These are phyloP conservation scores for Colletotrichum sidae DNA, from an alignment of 2,329 filamentous ascomycete species.

Conservation along the genomic window DNA sequence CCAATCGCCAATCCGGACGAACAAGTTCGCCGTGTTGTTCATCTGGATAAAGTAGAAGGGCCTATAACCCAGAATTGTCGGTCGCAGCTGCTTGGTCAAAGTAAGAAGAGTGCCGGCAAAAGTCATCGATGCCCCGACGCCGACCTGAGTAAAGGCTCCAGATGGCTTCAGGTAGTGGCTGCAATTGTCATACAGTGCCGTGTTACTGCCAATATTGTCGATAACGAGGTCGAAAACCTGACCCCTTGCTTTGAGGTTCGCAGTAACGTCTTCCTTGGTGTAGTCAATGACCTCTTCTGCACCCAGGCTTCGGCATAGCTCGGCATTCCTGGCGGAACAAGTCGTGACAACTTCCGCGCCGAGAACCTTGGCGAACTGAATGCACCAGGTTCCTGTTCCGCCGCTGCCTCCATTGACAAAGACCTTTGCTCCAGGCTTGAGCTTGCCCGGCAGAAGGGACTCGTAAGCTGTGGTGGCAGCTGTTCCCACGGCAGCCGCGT, in stretches of 20 bases:
- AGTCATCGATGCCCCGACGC: slow-evolving; percentile 45
- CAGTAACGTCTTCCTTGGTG: slow-evolving; percentile 35
- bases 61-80: neutral
- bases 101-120: slow-evolving; percentile 7
- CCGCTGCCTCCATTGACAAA: slow-evolving; percentile 52
- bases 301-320: slow-evolving; percentile 49
- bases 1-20: slow-evolving; percentile 39
- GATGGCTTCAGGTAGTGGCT: slow-evolving; percentile 58
- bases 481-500: slow-evolving; percentile 41
- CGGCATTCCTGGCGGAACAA: slow-evolving; percentile 48
- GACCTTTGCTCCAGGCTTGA: slow-evolving; percentile 36
- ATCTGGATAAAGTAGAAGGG: slow-evolving; percentile 31
- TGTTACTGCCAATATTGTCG: slow-evolving; percentile 41
- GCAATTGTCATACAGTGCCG: slow-evolving; percentile 39
- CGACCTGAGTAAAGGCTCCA: slow-evolving; percentile 74
- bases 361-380: slow-evolving; percentile 51
- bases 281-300: slow-evolving; percentile 54
- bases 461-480: slow-evolving; percentile 42
- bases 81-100: neutral
- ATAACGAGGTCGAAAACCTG: slow-evolving; percentile 42
- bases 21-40: slow-evolving; percentile 23
- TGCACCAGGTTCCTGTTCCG: slow-evolving; percentile 49
- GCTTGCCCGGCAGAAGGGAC: slow-evolving; percentile 36
- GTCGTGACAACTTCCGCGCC: slow-evolving; percentile 50
- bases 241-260: slow-evolving; percentile 35